phyloP scores from a whole-genome alignment of 306 rosid species.

The Luffa acutangula region DNA sequence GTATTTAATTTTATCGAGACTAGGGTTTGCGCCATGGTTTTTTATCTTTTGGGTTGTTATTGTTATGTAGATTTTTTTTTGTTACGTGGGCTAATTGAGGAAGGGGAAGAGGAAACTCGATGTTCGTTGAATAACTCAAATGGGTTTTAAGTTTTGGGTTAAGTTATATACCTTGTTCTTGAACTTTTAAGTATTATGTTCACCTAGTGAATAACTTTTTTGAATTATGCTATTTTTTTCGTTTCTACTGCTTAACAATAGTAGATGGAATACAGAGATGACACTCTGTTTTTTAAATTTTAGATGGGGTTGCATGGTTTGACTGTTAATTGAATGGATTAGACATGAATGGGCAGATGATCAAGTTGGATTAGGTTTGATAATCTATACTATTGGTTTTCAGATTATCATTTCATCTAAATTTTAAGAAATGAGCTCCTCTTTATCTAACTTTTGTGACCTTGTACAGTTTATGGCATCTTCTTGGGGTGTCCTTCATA shows the following conservation, averaged over 20 bases:
- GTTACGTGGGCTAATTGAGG: not conserved
- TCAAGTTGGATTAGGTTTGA: not conserved
- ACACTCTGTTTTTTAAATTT: not conserved
- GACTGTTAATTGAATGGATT: not conserved
- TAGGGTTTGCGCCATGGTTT: not conserved
- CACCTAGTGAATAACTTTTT: not conserved
- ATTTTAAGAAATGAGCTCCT: not conserved
- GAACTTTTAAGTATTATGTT: not conserved
- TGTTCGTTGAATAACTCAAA: not conserved
- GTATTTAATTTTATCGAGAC: not conserved
- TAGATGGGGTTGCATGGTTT: not conserved
- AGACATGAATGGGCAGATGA: not conserved
- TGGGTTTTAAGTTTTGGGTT: not conserved
- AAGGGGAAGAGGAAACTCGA: not conserved
- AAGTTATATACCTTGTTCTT: not conserved
- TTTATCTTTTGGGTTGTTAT: not conserved
- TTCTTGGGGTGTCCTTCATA: too few relatives aligned
- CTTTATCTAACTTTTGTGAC: too few relatives aligned
- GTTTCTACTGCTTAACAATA: not conserved
- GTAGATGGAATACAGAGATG: not conserved
- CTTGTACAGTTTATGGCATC: too few relatives aligned
- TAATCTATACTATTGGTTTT: not conserved
- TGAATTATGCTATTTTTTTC: not conserved
- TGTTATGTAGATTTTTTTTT: not conserved
- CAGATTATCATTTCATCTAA: not conserved